Percentiles rank a stretch among this genome's conserved stretches.
Evolutionary conservation across 306 rosid species (phyloP).

Genomic region (Chamaecrista fasciculata): DNA sequence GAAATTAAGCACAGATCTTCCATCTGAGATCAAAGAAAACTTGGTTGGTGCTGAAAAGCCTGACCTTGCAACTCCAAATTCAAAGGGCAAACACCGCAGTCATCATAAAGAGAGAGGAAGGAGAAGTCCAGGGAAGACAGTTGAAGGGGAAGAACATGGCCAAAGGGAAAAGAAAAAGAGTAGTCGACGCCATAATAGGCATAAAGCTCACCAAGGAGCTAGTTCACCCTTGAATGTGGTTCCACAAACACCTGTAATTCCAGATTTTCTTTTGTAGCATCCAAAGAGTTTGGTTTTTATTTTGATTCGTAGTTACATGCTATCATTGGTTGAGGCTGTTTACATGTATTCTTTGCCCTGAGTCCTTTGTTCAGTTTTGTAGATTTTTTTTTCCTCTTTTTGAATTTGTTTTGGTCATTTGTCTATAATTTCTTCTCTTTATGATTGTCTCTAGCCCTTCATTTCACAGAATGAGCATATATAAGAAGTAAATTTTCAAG

Average conservation of each 20-base stretch:
- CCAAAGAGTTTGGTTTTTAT: constrained; percentile 29
- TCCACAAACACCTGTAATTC: constrained; percentile 69
- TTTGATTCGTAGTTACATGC: constrained; percentile 28
- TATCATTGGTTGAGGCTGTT: constrained; percentile 36
- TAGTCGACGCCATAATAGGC: constrained; percentile 55
- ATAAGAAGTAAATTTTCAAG: constrained; percentile 26
- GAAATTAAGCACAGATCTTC: constrained; percentile 40
- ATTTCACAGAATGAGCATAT: constrained; percentile 31
- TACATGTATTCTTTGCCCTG: constrained; percentile 32
- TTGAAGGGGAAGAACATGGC: constrained; percentile 53
- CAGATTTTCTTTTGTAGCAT: constrained; percentile 85
- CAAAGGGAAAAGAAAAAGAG: constrained; percentile 62
- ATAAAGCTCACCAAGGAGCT: constrained; percentile 61
- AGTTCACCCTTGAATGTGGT: constrained; percentile 57
- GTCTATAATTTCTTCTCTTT: constrained; percentile 26
- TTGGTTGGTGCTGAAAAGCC: constrained; percentile 48
- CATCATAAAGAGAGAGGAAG: constrained; percentile 57
- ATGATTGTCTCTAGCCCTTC: constrained; percentile 26
- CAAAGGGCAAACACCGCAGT: constrained; percentile 52
- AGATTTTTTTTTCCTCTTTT: constrained; percentile 43
- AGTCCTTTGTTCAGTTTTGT: constrained; percentile 37
- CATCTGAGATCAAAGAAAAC: constrained; percentile 55
- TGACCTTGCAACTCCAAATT: constrained; percentile 45
- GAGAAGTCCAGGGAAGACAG: constrained; percentile 46
- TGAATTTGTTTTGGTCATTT: constrained; percentile 25